A percentile compares a stretch with the other conserved stretches of the same genome.
Evolutionary conservation across 2,329 filamentous ascomycete genomes (phyloP).

Genomic region (Aspergillus sp.): DNA sequence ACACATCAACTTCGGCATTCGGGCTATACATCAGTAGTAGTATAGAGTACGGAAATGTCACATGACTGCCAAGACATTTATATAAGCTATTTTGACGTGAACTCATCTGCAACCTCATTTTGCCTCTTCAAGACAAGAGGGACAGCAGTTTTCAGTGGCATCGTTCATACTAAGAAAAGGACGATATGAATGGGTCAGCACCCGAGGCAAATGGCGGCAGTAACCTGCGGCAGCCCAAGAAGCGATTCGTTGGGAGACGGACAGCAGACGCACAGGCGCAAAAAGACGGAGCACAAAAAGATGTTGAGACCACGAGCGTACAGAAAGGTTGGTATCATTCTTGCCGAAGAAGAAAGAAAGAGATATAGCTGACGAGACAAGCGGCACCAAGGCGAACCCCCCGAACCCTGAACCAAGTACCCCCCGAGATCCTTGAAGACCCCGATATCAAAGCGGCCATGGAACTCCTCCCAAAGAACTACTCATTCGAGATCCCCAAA

Average conservation of each 20-base stretch:
- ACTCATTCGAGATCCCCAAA: slow-evolving; percentile 97
- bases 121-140: not conserved
- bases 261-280: slow-evolving; percentile 51
- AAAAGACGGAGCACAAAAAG: slow-evolving; percentile 53
- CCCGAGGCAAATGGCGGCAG: not conserved
- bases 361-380: slow-evolving; percentile 26
- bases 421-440: slow-evolving; percentile 76
- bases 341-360: not conserved
- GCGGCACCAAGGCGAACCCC: slow-evolving; percentile 65
- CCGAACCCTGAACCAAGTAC: slow-evolving; percentile 83
- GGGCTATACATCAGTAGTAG: no score
- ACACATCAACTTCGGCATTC: no score
- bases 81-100: slow-evolving; percentile 6
- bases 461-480: slow-evolving; percentile 81
- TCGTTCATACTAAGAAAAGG: not conserved
- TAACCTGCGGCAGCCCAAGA: slow-evolving; percentile 63
- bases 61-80: slow-evolving; percentile 5
- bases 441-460: slow-evolving; percentile 80
- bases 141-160: not conserved
- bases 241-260: slow-evolving; percentile 80
- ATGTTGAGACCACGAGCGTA: slow-evolving; percentile 52
- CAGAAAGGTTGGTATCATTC: slow-evolving; percentile 27
- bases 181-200: not conserved
- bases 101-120: not conserved
- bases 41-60: not conserved